A percentile compares a stretch with the other conserved stretches of the same genome.
Evolutionary conservation across 2,329 filamentous ascomycete genomes (phyloP).

Genomic region (Trichoderma gracile): DNA sequence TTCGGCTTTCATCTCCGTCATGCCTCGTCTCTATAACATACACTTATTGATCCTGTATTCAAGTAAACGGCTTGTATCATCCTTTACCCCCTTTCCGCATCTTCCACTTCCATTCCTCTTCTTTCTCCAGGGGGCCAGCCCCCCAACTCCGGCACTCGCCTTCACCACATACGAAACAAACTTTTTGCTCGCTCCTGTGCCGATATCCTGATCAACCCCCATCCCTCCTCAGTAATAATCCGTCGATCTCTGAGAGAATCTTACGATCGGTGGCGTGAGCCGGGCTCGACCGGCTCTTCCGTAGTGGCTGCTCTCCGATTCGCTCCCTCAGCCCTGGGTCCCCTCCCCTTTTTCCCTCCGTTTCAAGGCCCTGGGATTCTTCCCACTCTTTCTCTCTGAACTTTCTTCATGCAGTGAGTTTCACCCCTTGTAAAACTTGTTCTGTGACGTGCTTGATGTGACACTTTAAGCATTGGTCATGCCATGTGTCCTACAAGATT

Average conservation of each 20-base stretch:
- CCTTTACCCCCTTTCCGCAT: neutral
- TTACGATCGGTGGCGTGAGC: slow-evolving; percentile 24
- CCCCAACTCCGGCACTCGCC: slow-evolving; percentile 5
- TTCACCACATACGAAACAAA: no score
- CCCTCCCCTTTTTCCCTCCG: neutral
- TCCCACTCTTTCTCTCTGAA: neutral
- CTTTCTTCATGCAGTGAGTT: neutral
- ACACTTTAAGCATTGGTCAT: no score
- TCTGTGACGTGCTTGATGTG: no score
- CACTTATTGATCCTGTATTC: no score
- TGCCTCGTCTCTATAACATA: no score
- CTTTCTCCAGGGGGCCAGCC: slow-evolving; percentile 7
- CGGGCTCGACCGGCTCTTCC: slow-evolving; percentile 22
- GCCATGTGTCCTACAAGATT: no score
- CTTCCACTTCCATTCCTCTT: neutral
- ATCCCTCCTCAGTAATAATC: neutral
- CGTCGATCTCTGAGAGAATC: slow-evolving; percentile 12
- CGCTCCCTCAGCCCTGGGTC: neutral
- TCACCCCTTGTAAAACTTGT: no score
- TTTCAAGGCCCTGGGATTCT: slow-evolving; percentile 7
- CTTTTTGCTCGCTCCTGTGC: neutral
- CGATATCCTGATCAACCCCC: neutral
- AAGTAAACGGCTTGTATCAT: no score
- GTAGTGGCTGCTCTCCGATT: slow-evolving; percentile 12
- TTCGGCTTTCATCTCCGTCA: no score